Base-by-base conservation (phyloP, 257 asterid species). In the Nicotiana benthamiana region DNA sequence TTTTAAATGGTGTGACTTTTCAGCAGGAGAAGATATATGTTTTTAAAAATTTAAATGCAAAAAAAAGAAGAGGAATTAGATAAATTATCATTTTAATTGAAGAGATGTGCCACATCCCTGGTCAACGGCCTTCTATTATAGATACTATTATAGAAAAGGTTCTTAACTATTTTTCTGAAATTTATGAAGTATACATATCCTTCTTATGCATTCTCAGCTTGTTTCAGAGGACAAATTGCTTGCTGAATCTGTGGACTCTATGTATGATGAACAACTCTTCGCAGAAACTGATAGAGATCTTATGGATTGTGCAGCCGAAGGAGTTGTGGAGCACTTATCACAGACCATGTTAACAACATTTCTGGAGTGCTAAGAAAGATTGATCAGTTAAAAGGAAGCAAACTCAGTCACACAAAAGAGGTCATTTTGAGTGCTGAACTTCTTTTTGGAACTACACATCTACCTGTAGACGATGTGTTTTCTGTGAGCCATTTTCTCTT, bases 401-500 rank as follows among this genome's bases (percentile, higher is more conserved):
- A 86, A 83, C 90, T 92, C 16, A 85, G 82, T 75, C 87, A 83
- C 34, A 91, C 93, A 30, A 89, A 86, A 78, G 90, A 90, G 84
- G 90, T 89, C 77, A 86, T 96, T 68, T 79, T 89, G 88, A 89
- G 89, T 81, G 89, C 94, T 11, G 97, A 96, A 83, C 76, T 96
- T 86, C 87, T 75, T 36, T 83, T 89, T 81, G 91, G 85, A 56
- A 87, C 75, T 52, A 85, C 89, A 60, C 80, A 80, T 65, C 53
- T 84, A 56, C 75, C 46, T 20, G 70, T 79, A n/a, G 87, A 86
- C 4, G 77, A 75, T 80, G 88, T 86, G 57, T 92, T 89, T 60
- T 89, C 94, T 0, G 82, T 91, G 28, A 84, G 89, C 85, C 89
- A 82, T 82, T 87, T 94, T 85, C 88, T 91, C 28, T 81, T 88